Percentiles rank a stretch among this genome's conserved stretches.
Conservation (phyloP, 2,329 filamentous ascomycete species). For the Trichoderma semiorbis region DNA sequence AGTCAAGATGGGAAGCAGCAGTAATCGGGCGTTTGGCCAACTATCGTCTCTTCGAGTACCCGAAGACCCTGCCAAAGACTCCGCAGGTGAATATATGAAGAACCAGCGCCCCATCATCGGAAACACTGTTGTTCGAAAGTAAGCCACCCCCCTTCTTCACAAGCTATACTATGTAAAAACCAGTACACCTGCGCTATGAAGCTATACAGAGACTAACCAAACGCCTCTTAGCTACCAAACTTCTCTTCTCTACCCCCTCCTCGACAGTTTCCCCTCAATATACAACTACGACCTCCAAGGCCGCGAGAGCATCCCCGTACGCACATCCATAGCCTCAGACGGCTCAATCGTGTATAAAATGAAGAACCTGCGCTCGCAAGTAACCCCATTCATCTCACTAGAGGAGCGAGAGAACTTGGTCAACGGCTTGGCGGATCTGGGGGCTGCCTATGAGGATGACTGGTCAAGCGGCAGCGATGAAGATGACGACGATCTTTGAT, state of each 20-base stretch:
- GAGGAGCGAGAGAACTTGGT: conserved; percentile 83
- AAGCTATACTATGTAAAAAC: too few relatives aligned
- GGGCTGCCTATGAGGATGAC: conserved; percentile 84
- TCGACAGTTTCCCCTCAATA: conserved; percentile 81
- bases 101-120: conserved; percentile 26
- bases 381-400: conserved; percentile 59
- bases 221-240: conserved; percentile 41
- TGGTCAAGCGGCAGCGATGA: conserved; percentile 77
- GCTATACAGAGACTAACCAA: background rate
- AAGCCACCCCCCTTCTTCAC: background rate
- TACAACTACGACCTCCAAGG: conserved; percentile 48
- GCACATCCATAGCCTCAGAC: conserved; percentile 67
- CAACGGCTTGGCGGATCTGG: conserved; percentile 76
- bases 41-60: conserved; percentile 26
- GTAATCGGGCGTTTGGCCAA: conserved; percentile 30
- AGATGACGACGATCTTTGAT: conserved; percentile 56
- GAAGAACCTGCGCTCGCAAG: conserved; percentile 61
- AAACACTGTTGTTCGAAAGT: conserved; percentile 30
- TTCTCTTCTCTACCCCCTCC: conserved; percentile 65
- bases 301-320: conserved; percentile 39
- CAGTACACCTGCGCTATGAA: background rate
- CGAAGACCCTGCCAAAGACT: conserved; percentile 7
- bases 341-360: conserved; percentile 68
- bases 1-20: background rate
- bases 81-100: conserved; percentile 5